Evolutionary conservation across 2,329 filamentous ascomycete species (phyloP), one percentile per base, ranked within the genome.

Genomic region (Berkeleyomyces rouxiae): DNA sequence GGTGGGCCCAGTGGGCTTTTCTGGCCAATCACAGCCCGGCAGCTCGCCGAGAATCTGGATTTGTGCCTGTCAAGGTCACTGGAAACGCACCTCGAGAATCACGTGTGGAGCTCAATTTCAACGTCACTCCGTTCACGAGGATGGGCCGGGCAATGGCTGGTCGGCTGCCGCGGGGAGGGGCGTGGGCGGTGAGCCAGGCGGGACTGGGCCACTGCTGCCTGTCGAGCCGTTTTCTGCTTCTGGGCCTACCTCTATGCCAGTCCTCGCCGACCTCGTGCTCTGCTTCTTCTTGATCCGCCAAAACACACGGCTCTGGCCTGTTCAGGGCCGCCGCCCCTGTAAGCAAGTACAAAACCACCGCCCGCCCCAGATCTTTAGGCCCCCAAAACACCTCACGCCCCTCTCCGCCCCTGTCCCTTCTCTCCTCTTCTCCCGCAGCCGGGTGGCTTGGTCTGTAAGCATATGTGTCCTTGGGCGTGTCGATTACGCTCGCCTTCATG

Each of bases 81-180:
- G 42, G 43, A 47, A 59, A 59, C 5, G 43, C 43, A 59, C 31
- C 40, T 16, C n/a, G 33, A 37, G 36, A 59, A 59, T 59, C 58
- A 59, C 58, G 58, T 59, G 58, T 49, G 43, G 58, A 59, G 58
- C 43, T 59, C 58, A 59, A 59, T 59, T 23, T 59, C 58, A 59
- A 59, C 57, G 57, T 59, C 57, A 59, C 49, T 55, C 49, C n/a
- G 33, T 55, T 33, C 3, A 33, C 49, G 36, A 13, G 10, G 31
- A 55, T 39, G 37, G 36, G 33, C 9, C 49, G 49, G 49, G 7
- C 37, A 10, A 33, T 4, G 10, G 49, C 3, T 55, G 31, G n/a
- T 10, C 7, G 47, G 47, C 47, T 33, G 23, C 23, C 23, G 23
- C 23, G 2, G 33, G 49, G 49, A 6, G 49, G n/a, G 49, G 49